These are phyloP conservation scores for Lepidium sativum DNA, from an alignment of 345 rosid species.

Conservation along the genomic window DNA sequence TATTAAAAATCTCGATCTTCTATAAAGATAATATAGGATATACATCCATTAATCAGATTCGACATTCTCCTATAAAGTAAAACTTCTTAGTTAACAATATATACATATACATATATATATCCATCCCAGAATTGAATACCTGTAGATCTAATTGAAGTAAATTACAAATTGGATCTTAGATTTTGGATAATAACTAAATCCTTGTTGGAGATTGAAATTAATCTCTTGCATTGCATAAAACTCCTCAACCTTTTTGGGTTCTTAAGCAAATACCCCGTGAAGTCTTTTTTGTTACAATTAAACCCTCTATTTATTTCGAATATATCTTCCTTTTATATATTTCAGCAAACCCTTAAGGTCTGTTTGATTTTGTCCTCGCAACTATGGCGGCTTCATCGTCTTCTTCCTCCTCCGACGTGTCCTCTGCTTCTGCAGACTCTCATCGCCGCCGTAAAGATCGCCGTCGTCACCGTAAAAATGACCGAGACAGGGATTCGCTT, in stretches of 20 bases:
- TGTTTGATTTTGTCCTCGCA: not conserved
- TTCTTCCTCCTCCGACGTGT: conserved; percentile 36
- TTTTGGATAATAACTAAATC: too few species aligned
- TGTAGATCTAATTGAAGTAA: too few species aligned
- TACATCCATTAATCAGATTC: too few species aligned
- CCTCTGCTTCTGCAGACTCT: conserved; percentile 46
- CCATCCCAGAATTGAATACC: too few species aligned
- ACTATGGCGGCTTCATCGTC: conserved; percentile 77
- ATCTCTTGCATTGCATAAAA: not conserved
- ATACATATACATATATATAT: too few species aligned
- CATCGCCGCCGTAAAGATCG: conserved; percentile 47
- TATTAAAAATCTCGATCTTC: too few species aligned
- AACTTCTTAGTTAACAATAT: too few species aligned
- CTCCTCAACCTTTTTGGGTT: not conserved
- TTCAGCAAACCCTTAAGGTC: conserved; percentile 14
- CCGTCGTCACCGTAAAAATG: conserved; percentile 29
- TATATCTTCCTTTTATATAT: not conserved
- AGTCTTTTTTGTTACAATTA: not conserved
- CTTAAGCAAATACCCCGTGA: not conserved
- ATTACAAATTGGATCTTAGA: too few species aligned
- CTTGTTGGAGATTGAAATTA: too few species aligned
- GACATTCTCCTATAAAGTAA: too few species aligned
- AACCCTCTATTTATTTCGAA: not conserved
- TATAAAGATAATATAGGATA: too few species aligned
- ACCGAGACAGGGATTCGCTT: conserved; percentile 45